Percentiles rank a stretch among this genome's conserved stretches.
Conservation (phyloP, 768 basidiomycete genomes). For the Pseudohyphozyma bogoriensis region DNA sequence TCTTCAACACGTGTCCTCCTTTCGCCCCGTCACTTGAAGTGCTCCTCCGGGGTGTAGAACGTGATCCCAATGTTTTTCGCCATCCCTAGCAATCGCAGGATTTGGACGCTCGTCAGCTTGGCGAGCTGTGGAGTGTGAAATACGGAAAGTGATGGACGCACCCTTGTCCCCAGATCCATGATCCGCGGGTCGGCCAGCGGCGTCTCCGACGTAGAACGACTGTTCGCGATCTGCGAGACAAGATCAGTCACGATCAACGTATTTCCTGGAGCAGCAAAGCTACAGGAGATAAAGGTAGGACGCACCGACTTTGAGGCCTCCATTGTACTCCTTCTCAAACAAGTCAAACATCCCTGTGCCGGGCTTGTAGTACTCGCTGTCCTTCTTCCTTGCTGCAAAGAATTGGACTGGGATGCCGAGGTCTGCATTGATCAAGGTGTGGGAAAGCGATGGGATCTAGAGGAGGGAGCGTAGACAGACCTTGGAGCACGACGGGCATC, state of each 20-base stretch:
- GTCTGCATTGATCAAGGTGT: too few relatives aligned
- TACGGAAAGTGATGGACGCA: not conserved
- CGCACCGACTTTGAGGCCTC: conserved; percentile 54
- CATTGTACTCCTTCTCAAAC: conserved; percentile 36
- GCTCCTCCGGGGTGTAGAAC: conserved; percentile 32
- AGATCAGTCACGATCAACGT: too few relatives aligned
- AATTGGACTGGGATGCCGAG: conserved; percentile 39
- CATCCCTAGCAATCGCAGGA: conserved; percentile 12
- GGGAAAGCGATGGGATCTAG: too few relatives aligned
- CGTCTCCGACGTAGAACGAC: conserved; percentile 43
- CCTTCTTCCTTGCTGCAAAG: conserved; percentile 36
- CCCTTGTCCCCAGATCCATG: conserved; percentile 14
- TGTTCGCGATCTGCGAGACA: conserved; percentile 36
- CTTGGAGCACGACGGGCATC: conserved; percentile 7
- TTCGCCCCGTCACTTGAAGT: too few relatives aligned
- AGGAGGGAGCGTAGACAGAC: too few relatives aligned
- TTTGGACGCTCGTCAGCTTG: not conserved
- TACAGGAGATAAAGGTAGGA: too few relatives aligned
- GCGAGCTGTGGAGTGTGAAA: too few relatives aligned
- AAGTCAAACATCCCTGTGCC: conserved; percentile 39
- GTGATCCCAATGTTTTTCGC: conserved; percentile 25
- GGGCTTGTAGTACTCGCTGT: conserved; percentile 41
- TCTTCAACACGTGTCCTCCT: too few relatives aligned
- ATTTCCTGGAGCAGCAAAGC: too few relatives aligned
- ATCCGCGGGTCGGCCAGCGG: conserved; percentile 35